Evolutionary conservation across 2,329 filamentous ascomycete species (phyloP).

Genomic region (Fusarium fujikuroi): DNA sequence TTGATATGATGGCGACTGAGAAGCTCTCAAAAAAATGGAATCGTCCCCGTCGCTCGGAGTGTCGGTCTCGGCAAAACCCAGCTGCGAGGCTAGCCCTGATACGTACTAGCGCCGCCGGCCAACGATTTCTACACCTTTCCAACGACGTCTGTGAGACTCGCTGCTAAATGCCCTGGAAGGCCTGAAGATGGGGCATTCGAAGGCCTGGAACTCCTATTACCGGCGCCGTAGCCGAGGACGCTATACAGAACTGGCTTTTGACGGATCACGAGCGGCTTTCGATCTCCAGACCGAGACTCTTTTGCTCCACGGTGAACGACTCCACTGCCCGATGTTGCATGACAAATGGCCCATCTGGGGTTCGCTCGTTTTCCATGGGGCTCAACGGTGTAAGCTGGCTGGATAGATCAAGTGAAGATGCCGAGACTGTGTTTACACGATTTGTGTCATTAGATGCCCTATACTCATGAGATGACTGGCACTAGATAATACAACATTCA

Average conservation of each 20-base stretch:
- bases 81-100: conserved; percentile 46
- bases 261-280: conserved; percentile 38
- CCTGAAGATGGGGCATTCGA: conserved; percentile 2
- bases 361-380: conserved; percentile 32
- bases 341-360: conserved; percentile 41
- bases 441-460: not conserved
- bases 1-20: conserved; percentile 44
- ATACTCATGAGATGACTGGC: not conserved
- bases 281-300: conserved; percentile 24
- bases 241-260: conserved; percentile 17
- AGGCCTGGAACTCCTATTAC: conserved; percentile 35
- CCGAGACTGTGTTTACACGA: not conserved
- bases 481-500: not conserved
- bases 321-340: conserved; percentile 28
- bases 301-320: conserved; percentile 11
- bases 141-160: conserved; percentile 47
- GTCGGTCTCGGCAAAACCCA: conserved; percentile 54
- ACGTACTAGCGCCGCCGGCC: conserved; percentile 44
- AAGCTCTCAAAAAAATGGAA: conserved; percentile 52
- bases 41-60: conserved; percentile 48
- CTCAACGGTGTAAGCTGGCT: conserved; percentile 13
- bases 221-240: conserved; percentile 38
- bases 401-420: not conserved
- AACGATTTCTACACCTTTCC: conserved; percentile 52
- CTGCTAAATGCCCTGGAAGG: conserved; percentile 22